phyloP scores from a whole-genome alignment of 768 basidiomycete species.

The Boletus subparvulus region DNA sequence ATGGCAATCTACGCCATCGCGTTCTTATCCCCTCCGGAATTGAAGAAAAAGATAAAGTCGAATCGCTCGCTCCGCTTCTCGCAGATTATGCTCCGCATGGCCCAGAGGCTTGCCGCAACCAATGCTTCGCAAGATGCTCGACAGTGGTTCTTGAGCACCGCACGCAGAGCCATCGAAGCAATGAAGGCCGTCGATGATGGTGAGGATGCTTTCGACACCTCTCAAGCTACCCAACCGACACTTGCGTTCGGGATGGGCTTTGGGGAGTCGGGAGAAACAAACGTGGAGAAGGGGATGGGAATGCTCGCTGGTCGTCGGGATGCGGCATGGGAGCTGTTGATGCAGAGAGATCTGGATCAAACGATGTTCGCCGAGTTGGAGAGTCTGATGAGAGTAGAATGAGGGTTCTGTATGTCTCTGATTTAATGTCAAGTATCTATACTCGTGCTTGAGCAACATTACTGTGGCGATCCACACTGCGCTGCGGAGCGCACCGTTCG shows the following conservation, averaged over 20 bases:
- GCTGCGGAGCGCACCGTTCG: background rate
- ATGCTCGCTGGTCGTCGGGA: conserved; percentile 72
- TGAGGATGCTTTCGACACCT: conserved; percentile 70
- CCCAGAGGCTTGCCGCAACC: conserved; percentile 57
- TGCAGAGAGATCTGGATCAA: conserved; percentile 71
- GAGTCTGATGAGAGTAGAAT: conserved; percentile 71
- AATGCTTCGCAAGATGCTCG: conserved; percentile 52
- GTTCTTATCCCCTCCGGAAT: conserved; percentile 73
- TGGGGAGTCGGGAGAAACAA: conserved; percentile 66
- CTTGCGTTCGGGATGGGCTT: conserved; percentile 87
- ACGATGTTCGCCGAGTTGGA: conserved; percentile 78
- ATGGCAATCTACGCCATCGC: conserved; percentile 85
- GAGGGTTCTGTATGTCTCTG: conserved; percentile 13
- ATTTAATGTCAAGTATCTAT: conserved; percentile 12
- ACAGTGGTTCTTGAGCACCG: conserved; percentile 49
- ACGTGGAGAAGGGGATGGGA: conserved; percentile 70
- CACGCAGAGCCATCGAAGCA: conserved; percentile 70
- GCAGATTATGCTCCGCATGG: conserved; percentile 66
- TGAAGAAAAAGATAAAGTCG: conserved; percentile 69
- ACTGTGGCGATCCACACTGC: conserved; percentile 12
- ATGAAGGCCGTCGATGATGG: conserved; percentile 78
- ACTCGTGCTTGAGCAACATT: background rate
- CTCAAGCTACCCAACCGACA: conserved; percentile 55
- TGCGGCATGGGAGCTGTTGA: conserved; percentile 67
- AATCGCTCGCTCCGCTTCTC: conserved; percentile 68